Percentiles rank a stretch among this genome's conserved stretches.
Conservation (phyloP, 352 stramenopile species). For the Aphanomyces invadans region DNA sequence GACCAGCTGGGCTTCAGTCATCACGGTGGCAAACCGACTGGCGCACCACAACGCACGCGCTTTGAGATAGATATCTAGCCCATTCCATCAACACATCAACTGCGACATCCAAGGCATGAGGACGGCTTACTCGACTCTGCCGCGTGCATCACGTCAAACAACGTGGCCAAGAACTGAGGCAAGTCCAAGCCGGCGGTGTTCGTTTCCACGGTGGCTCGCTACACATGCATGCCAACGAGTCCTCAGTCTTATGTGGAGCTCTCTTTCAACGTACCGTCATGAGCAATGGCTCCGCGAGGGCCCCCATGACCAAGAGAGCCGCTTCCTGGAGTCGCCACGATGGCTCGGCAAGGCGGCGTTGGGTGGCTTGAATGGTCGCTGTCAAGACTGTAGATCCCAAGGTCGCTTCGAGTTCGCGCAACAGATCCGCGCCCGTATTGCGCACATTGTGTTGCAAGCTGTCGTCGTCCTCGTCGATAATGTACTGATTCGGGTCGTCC, state of each 20-base stretch:
- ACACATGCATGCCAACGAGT: neutral
- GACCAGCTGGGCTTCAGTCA: constrained; percentile 64
- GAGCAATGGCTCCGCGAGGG: constrained; percentile 48
- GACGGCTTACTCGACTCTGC: constrained; percentile 1
- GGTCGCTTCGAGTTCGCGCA: constrained; percentile 54
- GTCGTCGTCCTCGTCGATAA: constrained; percentile 79
- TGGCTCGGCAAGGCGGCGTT: constrained; percentile 46
- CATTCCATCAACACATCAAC: constrained; percentile 22
- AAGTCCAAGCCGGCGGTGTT: constrained; percentile 34
- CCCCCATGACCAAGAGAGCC: constrained; percentile 60
- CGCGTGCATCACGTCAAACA: constrained; percentile 74
- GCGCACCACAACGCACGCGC: constrained; percentile 75
- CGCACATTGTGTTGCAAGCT: constrained; percentile 71
- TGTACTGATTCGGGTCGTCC: constrained; percentile 77
- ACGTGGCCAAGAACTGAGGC: constrained; percentile 53
- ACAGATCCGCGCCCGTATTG: constrained; percentile 55
- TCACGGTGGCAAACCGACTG: constrained; percentile 56
- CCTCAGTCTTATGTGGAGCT: neutral
- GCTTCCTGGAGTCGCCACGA: constrained; percentile 68
- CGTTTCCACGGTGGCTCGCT: neutral
- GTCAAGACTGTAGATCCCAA: constrained; percentile 56
- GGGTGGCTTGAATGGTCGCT: constrained; percentile 43
- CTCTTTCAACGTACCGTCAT: constrained; percentile 31
- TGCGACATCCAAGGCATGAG: neutral
- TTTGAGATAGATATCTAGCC: constrained; percentile 65